A percentile compares a stretch with the other conserved stretches of the same genome.
Evolutionary conservation across 345 rosid genomes (phyloP).

Genomic region (Psidium friedrichsthalianum): DNA sequence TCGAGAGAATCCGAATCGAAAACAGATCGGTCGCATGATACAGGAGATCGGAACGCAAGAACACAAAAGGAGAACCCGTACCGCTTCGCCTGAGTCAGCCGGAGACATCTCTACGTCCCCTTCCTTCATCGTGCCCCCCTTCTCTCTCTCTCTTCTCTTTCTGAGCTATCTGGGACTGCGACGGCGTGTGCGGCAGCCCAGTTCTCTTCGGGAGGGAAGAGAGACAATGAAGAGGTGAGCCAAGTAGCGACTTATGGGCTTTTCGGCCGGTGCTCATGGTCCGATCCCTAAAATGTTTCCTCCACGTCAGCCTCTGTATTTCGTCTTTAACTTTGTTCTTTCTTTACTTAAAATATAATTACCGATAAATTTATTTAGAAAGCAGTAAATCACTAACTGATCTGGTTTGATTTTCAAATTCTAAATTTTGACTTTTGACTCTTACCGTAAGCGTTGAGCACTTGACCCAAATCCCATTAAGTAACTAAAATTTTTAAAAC

Average conservation of each 20-base stretch:
- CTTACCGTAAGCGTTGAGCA: background rate
- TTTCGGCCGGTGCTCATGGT: background rate
- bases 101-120: conserved; percentile 74
- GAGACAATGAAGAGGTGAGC: background rate
- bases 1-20: background rate
- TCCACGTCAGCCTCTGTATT: background rate
- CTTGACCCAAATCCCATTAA: background rate
- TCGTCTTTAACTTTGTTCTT: background rate
- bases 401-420: background rate
- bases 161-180: background rate
- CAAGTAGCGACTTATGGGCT: background rate
- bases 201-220: background rate
- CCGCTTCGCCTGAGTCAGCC: conserved; percentile 57
- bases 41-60: background rate
- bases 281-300: background rate
- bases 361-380: too few species aligned
- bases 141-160: background rate
- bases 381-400: too few species aligned
- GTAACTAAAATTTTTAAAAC: background rate
- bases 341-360: background rate
- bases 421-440: background rate
- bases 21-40: background rate
- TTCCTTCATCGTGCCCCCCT: conserved; percentile 42
- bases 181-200: background rate
- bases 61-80: background rate